Evolutionary conservation across 345 rosid genomes (phyloP), one percentile per base, ranked within the genome.

Genomic region (Murraya paniculata): DNA sequence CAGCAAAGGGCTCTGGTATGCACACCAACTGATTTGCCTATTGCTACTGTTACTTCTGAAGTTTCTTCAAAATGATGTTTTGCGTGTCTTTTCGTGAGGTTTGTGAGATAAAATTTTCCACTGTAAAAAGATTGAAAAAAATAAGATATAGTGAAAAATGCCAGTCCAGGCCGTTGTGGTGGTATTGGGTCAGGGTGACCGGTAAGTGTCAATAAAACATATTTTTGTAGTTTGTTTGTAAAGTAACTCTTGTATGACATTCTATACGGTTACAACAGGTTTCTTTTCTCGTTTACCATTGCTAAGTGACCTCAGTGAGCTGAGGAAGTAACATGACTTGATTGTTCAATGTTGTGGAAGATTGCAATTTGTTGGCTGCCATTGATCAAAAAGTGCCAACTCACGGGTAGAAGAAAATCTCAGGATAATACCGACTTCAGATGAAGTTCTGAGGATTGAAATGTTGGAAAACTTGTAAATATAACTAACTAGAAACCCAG

Each of bases 1-100:
- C 98, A 96, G 84, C 92, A 85, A 86, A 90, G 99, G 84, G 99
- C 99, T 77, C 85, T 91, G 68, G 94, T 92, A 41, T 88, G 90
- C 75, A 86, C 94, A 2, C 90, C 97, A 6, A 70, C 89, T 68
- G 94, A 91, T 81, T 68, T 91, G 85, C 86, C 96, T 79, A 83
- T 89, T 69, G 59, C 82, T 68, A 88, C 60, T 14, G 80, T 89
- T 78, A 59, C 90, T 77, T 88, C 91, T 57, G 88, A 88, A 85
- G 90, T 87, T 62, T 68, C 92, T 61, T 85, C 77, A 1, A 88
- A 89, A 73, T 90, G 85, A 87, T 78, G 48, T 45, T 72, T 67
- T 31, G 57, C 22, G 3, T 18, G 57, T 53, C 4, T 68, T 21
- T 55, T 67, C 38, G 14, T 36, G 38, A 76, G 64, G 64, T 76